Evolutionary conservation across 495 filamentous ascomycete genomes (phyloP).

Genomic region (Talaromyces wortmannii): DNA sequence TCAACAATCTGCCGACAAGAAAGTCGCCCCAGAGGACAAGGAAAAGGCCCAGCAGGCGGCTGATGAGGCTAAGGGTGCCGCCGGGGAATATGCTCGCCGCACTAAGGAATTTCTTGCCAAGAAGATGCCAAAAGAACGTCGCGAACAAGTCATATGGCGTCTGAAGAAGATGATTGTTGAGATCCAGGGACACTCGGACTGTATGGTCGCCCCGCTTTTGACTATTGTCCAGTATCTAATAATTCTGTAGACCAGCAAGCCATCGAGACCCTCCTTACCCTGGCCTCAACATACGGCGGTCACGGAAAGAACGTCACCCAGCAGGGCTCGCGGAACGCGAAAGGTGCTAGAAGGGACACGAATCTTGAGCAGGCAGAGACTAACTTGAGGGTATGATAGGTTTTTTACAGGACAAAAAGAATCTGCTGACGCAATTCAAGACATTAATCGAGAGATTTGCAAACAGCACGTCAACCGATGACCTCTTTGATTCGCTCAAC

Average conservation of each 20-base stretch:
- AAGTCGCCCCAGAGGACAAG: constrained; percentile 36
- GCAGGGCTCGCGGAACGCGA: constrained; percentile 57
- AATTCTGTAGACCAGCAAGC: constrained; percentile 62
- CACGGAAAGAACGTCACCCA: constrained; percentile 59
- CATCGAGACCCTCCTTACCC: constrained; percentile 71
- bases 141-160: constrained; percentile 86
- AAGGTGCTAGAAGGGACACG: constrained; percentile 58
- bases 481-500: constrained; percentile 81
- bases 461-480: constrained; percentile 83
- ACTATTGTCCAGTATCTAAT: constrained; percentile 9
- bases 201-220: constrained; percentile 29
- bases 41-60: constrained; percentile 46
- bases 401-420: neutral
- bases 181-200: constrained; percentile 89
- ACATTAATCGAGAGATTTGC: constrained; percentile 91
- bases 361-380: constrained; percentile 63
- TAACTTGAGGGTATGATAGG: constrained; percentile 61
- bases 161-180: constrained; percentile 98
- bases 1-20: constrained; percentile 37
- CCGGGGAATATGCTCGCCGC: constrained; percentile 29
- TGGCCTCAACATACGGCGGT: constrained; percentile 81
- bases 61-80: constrained; percentile 20
- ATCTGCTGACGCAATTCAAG: constrained; percentile 49
- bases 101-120: constrained; percentile 65
- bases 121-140: constrained; percentile 90